phyloP scores from a whole-genome alignment of 768 basidiomycete species.

The Suillus clintonianus region DNA sequence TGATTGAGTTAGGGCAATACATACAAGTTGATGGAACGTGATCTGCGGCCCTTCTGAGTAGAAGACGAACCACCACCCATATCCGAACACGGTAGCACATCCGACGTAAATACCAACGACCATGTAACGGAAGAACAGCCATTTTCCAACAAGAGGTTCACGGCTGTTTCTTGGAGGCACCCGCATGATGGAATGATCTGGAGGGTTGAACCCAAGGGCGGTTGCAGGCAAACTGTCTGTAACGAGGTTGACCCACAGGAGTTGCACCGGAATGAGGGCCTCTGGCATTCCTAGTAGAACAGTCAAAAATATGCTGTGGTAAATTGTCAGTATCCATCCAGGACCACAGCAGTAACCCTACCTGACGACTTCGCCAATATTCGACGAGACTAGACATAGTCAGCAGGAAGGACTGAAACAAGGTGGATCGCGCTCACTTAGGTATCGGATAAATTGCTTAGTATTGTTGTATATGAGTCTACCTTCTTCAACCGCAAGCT shows the following conservation, averaged over 20 bases:
- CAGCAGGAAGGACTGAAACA: constrained; percentile 5
- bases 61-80: constrained; percentile 99
- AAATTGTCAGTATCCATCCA: constrained; percentile 5
- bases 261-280: constrained; percentile 94
- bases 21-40: constrained; percentile 86
- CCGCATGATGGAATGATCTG: constrained; percentile 96
- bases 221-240: constrained; percentile 97
- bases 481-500: constrained; percentile 95
- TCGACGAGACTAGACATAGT: constrained; percentile 71
- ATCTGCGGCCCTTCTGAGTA: constrained; percentile 92
- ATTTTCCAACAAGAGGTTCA: constrained; percentile 88
- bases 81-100: constrained; percentile 92
- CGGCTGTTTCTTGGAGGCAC: constrained; percentile 87
- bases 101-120: constrained; percentile 94
- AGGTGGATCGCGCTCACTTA: constrained; percentile 58
- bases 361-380: constrained; percentile 96
- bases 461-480: constrained; percentile 99
- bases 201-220: constrained; percentile 96
- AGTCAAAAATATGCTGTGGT: constrained; percentile 86
- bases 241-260: constrained; percentile 98
- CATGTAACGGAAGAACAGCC: constrained; percentile 97
- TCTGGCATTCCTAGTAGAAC: constrained; percentile 99
- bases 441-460: constrained; percentile 99
- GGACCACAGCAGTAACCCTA: constrained; percentile 13
- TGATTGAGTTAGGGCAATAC: constrained; percentile 30